Base-by-base conservation (phyloP, 768 basidiomycete genomes). In the Podaxis sp. region DNA sequence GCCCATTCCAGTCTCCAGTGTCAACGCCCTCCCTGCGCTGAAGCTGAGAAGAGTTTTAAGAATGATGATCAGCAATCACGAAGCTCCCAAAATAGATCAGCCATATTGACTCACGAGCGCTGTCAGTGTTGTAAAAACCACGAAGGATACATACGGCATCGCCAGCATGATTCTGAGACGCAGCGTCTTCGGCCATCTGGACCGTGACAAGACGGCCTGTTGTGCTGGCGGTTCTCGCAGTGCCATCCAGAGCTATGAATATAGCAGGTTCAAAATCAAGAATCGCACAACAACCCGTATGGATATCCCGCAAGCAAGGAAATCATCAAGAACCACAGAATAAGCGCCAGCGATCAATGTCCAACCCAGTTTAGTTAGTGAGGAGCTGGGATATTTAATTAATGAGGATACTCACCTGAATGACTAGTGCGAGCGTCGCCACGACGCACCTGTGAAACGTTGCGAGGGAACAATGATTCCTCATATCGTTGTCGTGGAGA, bases 91-190 rank as follows among this genome's bases (percentile, higher is more conserved):
- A 52, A 59, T 48, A 23, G 21, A 38, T 13, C 47, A 40, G 23
- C 38, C 13, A 48, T 13, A 48, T 55, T 38, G 18, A 70, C 77
- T 67, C 62, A 82, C 79, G 54, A 72, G 65, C 23, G 71, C 73
- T 16, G 79, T 74, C 14, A 70, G 64, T 4, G 77, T 37, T 3
- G 77, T 65, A 65, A 81, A 83, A 1, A 70, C 64, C 1, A 76
- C 42, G 59, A 84, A 82, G 13, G 74, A 71, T 18, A 81, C 46
- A 61, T 76, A 77, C 4, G 76, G 75, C 1, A 69, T 46, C 14
- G 61, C 63, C 38, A 74, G 14, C 52, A 61, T 65, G 59, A 18
- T 46, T 2, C 55, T 36, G 23, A 61, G 37, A 4, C 59, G 59
- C 27, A 61, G 18, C 18, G 59, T 42, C 56, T 53, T 50, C 50